Evolutionary conservation across 2,329 filamentous ascomycete genomes (phyloP), one percentile per base, ranked within the genome.

Genomic region (Aspergillus puulaauensis): DNA sequence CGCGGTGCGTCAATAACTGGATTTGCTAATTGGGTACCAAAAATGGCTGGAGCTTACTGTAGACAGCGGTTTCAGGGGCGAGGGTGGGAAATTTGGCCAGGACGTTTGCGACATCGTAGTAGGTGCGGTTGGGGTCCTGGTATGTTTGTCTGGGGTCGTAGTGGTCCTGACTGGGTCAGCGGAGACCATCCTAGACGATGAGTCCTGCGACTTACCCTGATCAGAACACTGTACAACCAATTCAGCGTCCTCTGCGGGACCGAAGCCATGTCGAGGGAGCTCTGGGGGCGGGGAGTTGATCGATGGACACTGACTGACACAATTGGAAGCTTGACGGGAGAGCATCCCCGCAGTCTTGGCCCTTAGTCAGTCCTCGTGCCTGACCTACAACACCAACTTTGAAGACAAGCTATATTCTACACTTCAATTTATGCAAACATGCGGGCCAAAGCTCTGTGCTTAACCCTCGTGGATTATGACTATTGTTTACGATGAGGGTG

Each of bases 171-270:
- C 58, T n/a, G 17, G 52, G 53, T 65, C 56, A 52, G 58, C 54
- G 46, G 49, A 52, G 12, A 37, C 9, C 4, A n/a, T 8, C 60
- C 58, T 39, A 23, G 47, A 35, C 6, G 46, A 50, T 11, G 19
- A 57, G 65, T 44, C 11, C 24, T 3, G 17, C 19, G 11, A 24
- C 37, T 46, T 78, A 91, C 90, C 68, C 87, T 90, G 43, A 89
- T 90, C 58, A 98, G 79, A 56, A 96, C 88, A 77, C 90, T 95
- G 78, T 96, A 96, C 6, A 98, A 86, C 93, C 93, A 98, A 78
- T 92, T 93, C 70, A 98, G 82, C 60, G 96, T 89, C 78, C 92
- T 90, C 76, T 96, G 92, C 68, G 91, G 89, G 72, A 96, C 90
- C 67, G 87, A 86, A 60, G 82, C 77, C 82, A 83, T 83, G 53